phyloP scores from a whole-genome alignment of 1,284 basidiomycete species.

The Trametes polyzona region DNA sequence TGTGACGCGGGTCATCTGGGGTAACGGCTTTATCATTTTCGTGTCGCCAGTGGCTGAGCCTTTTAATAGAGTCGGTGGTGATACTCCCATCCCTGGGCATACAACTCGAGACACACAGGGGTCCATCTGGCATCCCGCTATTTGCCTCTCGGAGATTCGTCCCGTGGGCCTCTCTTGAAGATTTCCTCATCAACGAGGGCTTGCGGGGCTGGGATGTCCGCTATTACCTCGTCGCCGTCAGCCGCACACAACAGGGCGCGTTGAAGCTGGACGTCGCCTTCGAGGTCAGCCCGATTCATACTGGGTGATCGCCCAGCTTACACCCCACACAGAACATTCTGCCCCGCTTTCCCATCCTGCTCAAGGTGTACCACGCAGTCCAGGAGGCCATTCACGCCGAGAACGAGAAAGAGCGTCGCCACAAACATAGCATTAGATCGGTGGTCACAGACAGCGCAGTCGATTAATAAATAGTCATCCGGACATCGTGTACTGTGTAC shows the following conservation, averaged over 20 bases:
- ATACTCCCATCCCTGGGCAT: slow-evolving; percentile 68
- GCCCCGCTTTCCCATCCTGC: slow-evolving; percentile 64
- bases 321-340: slow-evolving; percentile 53
- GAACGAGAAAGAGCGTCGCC: neutral
- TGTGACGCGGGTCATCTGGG: slow-evolving; percentile 55
- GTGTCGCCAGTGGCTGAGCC: neutral
- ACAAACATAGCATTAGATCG: slow-evolving; percentile 12
- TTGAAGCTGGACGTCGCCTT: slow-evolving; percentile 53
- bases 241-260: slow-evolving; percentile 34
- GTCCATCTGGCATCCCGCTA: slow-evolving; percentile 50
- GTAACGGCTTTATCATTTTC: slow-evolving; percentile 38
- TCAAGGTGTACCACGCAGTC: slow-evolving; percentile 59
- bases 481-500: neutral
- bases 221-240: slow-evolving; percentile 64
- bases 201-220: slow-evolving; percentile 70
- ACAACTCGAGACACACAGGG: slow-evolving; percentile 70
- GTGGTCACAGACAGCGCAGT: slow-evolving; percentile 5
- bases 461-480: slow-evolving; percentile 16
- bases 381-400: slow-evolving; percentile 40
- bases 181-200: slow-evolving; percentile 76
- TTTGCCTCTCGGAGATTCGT: slow-evolving; percentile 60
- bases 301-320: neutral
- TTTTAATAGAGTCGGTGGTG: slow-evolving; percentile 65
- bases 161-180: slow-evolving; percentile 53
- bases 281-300: slow-evolving; percentile 41